phyloP scores from a whole-genome alignment of 768 basidiomycete genomes.

The Pleurotus eryngii region DNA sequence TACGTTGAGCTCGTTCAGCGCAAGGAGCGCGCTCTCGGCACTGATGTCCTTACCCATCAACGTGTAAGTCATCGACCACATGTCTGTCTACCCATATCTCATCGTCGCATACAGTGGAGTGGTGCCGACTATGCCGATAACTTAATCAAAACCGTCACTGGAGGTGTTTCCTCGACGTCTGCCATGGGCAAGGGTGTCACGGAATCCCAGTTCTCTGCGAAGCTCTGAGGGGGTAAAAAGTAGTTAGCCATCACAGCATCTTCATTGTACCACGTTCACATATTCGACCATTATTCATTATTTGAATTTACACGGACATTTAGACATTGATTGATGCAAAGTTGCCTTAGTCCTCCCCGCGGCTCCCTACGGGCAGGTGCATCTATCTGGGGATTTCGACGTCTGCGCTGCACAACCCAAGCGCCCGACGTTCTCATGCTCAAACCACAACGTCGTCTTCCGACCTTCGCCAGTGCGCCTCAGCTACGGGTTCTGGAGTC shows the following conservation, averaged over 20 bases:
- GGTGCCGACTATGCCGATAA: slow-evolving; percentile 92
- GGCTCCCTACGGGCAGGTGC: not conserved
- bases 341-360: not conserved
- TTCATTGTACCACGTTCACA: no score
- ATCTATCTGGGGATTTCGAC: no score
- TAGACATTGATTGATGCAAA: not conserved
- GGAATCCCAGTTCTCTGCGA: slow-evolving; percentile 74
- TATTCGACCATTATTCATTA: no score
- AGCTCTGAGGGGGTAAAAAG: slow-evolving; percentile 27
- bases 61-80: slow-evolving; percentile 51
- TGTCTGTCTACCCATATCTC: not conserved
- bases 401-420: no score
- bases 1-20: slow-evolving; percentile 95
- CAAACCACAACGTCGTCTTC: not conserved
- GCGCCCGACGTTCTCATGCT: no score
- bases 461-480: not conserved
- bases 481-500: not conserved
- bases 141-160: slow-evolving; percentile 93
- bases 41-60: slow-evolving; percentile 97
- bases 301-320: no score
- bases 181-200: slow-evolving; percentile 99
- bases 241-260: no score
- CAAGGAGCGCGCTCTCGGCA: slow-evolving; percentile 88
- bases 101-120: slow-evolving; percentile 66
- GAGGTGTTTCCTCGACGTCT: slow-evolving; percentile 94